Conservation (phyloP, 768 basidiomycete genomes). For the Inosperma sp. region DNA sequence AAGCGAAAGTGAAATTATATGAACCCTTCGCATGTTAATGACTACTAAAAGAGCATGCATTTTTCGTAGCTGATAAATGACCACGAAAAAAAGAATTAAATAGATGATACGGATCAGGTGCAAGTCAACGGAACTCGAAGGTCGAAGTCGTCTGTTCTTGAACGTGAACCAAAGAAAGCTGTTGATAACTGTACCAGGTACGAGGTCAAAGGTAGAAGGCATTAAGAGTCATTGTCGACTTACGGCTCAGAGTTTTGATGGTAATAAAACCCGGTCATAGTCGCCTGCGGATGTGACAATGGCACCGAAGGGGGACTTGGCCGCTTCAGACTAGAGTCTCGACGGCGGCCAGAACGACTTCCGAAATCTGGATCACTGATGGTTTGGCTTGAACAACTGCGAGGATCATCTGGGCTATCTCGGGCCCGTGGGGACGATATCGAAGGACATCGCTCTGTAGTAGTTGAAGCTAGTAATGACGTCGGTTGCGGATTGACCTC, state of each 20-base stretch:
- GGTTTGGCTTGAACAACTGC: constrained; percentile 20
- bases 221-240: constrained; percentile 29
- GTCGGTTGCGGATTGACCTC: constrained; percentile 69
- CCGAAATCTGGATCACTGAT: constrained; percentile 33
- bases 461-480: constrained; percentile 32
- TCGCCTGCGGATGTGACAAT: constrained; percentile 51
- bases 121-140: constrained; percentile 78
- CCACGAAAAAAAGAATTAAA: not conserved
- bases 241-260: constrained; percentile 91
- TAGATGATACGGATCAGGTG: constrained; percentile 3
- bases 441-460: constrained; percentile 31
- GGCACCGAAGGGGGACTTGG: constrained; percentile 49
- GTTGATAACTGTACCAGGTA: constrained; percentile 66
- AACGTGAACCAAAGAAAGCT: constrained; percentile 76
- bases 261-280: constrained; percentile 90
- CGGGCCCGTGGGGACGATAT: constrained; percentile 15
- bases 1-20: no score
- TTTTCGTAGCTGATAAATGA: no score
- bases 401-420: constrained; percentile 17
- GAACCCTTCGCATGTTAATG: no score
- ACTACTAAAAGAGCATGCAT: no score
- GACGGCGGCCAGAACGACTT: constrained; percentile 32
- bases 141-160: constrained; percentile 67
- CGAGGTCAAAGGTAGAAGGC: not conserved
- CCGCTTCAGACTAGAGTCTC: constrained; percentile 46